These are phyloP conservation scores for Aspergillus hortae DNA, from an alignment of 2,329 filamentous ascomycete genomes.

Conservation along the genomic window DNA sequence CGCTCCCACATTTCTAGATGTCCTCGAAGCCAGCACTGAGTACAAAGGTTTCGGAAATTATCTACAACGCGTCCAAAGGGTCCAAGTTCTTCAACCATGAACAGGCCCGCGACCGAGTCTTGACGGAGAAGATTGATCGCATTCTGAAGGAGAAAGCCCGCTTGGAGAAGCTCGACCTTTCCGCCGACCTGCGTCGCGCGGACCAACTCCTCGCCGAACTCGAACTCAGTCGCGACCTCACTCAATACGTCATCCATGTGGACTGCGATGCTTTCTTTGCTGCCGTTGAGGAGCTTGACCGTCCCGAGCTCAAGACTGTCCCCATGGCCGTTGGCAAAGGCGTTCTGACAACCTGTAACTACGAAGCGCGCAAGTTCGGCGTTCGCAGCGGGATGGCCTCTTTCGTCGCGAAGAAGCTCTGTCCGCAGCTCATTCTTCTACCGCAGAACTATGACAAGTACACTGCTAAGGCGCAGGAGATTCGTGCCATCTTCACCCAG, in stretches of 20 bases:
- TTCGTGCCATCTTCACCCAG: slow-evolving; percentile 74
- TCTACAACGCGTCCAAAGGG: slow-evolving; percentile 94
- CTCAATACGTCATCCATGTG: slow-evolving; percentile 82
- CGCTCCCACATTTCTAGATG: not conserved
- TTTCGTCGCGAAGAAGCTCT: slow-evolving; percentile 92
- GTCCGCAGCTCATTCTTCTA: slow-evolving; percentile 76
- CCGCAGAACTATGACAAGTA: slow-evolving; percentile 91
- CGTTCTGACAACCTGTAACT: slow-evolving; percentile 74
- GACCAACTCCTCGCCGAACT: slow-evolving; percentile 79
- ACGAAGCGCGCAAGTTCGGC: slow-evolving; percentile 83
- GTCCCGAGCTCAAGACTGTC: slow-evolving; percentile 77
- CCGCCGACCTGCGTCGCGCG: slow-evolving; percentile 67
- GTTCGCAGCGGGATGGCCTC: slow-evolving; percentile 93
- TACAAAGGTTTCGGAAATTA: slow-evolving; percentile 79
- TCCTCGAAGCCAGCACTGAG: not conserved
- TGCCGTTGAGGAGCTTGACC: slow-evolving; percentile 80
- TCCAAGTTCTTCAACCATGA: slow-evolving; percentile 96
- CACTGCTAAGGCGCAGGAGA: slow-evolving; percentile 80
- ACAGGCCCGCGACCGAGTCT: slow-evolving; percentile 71
- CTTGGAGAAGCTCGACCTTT: slow-evolving; percentile 72
- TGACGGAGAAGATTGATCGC: slow-evolving; percentile 80
- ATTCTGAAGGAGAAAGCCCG: slow-evolving; percentile 72
- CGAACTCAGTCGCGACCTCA: slow-evolving; percentile 74
- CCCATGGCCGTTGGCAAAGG: slow-evolving; percentile 87
- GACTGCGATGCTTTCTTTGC: slow-evolving; percentile 99